phyloP scores from a whole-genome alignment of 2,329 filamentous ascomycete genomes.

The Phaeosphaeria sp. region DNA sequence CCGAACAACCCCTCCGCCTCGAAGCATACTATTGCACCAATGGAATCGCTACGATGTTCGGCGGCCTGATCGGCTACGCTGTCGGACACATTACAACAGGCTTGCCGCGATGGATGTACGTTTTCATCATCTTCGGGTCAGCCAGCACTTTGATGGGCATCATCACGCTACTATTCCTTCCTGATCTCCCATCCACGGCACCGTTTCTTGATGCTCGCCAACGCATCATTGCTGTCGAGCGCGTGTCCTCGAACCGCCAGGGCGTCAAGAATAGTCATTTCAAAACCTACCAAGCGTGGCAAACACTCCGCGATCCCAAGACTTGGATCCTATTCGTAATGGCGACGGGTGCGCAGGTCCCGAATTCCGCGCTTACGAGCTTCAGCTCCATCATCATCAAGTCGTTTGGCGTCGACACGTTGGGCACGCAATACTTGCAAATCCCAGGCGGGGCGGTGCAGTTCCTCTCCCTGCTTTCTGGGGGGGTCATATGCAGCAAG shows the following conservation, averaged over 20 bases:
- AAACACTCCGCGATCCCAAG: conserved; percentile 55
- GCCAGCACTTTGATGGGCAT: conserved; percentile 43
- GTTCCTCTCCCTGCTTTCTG: conserved; percentile 46
- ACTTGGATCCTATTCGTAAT: conserved; percentile 45
- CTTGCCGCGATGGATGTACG: conserved; percentile 51
- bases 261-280: conserved; percentile 60
- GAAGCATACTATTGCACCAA: conserved; percentile 56
- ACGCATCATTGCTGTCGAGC: conserved; percentile 44
- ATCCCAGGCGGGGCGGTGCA: conserved; percentile 63
- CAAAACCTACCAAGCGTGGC: conserved; percentile 53
- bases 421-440: conserved; percentile 76
- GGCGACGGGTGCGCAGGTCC: conserved; percentile 61
- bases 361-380: conserved; percentile 64
- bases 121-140: conserved; percentile 65
- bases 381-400: conserved; percentile 58
- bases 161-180: conserved; percentile 60
- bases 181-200: conserved; percentile 51
- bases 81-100: conserved; percentile 62
- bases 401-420: conserved; percentile 85
- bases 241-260: conserved; percentile 55
- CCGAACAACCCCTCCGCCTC: conserved; percentile 66
- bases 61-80: conserved; percentile 64
- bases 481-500: conserved; percentile 14
- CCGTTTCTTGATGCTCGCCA: conserved; percentile 23
- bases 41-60: conserved; percentile 61